A percentile compares a stretch with the other conserved stretches of the same genome.
phyloP scores from a whole-genome alignment of 2,329 filamentous ascomycete genomes.

The Penicillium sp. region DNA sequence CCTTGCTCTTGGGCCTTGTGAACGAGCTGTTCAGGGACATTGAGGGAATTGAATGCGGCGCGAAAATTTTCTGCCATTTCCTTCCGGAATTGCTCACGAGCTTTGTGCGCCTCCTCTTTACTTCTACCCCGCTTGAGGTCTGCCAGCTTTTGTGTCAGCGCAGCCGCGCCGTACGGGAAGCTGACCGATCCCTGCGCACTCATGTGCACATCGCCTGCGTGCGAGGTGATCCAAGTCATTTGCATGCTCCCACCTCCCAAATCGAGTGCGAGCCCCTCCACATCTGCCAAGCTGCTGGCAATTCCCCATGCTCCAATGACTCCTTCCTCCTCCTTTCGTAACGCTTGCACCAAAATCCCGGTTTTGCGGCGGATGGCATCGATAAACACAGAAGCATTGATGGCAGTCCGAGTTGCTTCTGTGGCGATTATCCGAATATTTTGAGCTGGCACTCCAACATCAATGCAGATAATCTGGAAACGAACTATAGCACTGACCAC shows the following conservation, averaged over 20 bases:
- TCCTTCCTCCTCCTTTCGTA: conserved; percentile 78
- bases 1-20: conserved; percentile 45
- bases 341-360: conserved; percentile 66
- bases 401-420: conserved; percentile 77
- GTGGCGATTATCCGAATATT: conserved; percentile 80
- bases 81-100: conserved; percentile 36
- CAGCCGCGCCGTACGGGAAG: conserved; percentile 68
- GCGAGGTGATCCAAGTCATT: conserved; percentile 63
- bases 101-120: conserved; percentile 44
- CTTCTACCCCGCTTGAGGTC: conserved; percentile 42
- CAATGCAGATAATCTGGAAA: conserved; percentile 68
- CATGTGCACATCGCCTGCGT: conserved; percentile 51
- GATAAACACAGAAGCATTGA: conserved; percentile 70
- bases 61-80: conserved; percentile 58
- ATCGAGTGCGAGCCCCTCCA: conserved; percentile 78
- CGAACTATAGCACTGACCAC: conserved; percentile 67
- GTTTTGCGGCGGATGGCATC: conserved; percentile 60
- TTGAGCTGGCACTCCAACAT: conserved; percentile 61
- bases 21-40: conserved; percentile 56
- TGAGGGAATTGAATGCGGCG: conserved; percentile 58
- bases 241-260: conserved; percentile 71
- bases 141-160: conserved; percentile 56
- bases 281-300: conserved; percentile 67
- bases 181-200: conserved; percentile 60
- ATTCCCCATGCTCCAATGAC: conserved; percentile 79